These are phyloP conservation scores for Stephania yunnanensis DNA, from an alignment of 164 flowering plant genomes.

Conservation along the genomic window DNA sequence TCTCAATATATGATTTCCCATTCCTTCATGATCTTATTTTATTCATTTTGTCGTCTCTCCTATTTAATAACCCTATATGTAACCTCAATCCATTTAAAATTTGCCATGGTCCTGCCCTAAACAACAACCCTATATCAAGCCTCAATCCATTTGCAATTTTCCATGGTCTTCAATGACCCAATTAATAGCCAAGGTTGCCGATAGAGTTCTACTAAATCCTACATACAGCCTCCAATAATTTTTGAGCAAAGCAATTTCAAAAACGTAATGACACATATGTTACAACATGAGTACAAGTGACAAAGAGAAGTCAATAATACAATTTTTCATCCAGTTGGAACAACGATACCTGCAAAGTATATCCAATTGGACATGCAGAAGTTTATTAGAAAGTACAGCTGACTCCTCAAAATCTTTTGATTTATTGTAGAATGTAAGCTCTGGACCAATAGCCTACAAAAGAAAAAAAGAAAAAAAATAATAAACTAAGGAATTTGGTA, in stretches of 20 bases:
- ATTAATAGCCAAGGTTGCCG: not conserved
- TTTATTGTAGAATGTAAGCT: constrained; percentile 81
- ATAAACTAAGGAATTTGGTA: not conserved
- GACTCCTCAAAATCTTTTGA: constrained; percentile 65
- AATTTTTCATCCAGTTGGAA: not conserved
- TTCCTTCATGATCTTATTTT: not conserved
- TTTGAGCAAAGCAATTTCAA: not conserved
- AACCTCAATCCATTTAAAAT: not conserved
- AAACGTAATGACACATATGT: not conserved
- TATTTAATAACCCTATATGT: not conserved
- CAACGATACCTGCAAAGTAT: constrained; percentile 60
- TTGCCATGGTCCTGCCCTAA: too few relatives aligned
- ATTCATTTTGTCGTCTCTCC: not conserved
- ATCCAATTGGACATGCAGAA: constrained; percentile 90
- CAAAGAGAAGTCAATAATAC: not conserved
- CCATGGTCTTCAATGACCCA: not conserved
- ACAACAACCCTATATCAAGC: too few relatives aligned
- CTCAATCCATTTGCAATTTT: not conserved
- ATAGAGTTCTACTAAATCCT: not conserved
- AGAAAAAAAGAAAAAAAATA: not conserved
- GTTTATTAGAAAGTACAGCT: constrained; percentile 56
- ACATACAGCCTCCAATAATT: not conserved
- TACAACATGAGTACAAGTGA: not conserved
- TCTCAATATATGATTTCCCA: not conserved
- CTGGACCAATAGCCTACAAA: constrained; percentile 91